phyloP scores from a whole-genome alignment of 2,329 filamentous ascomycete species.

The Trematosphaeria pertusa region DNA sequence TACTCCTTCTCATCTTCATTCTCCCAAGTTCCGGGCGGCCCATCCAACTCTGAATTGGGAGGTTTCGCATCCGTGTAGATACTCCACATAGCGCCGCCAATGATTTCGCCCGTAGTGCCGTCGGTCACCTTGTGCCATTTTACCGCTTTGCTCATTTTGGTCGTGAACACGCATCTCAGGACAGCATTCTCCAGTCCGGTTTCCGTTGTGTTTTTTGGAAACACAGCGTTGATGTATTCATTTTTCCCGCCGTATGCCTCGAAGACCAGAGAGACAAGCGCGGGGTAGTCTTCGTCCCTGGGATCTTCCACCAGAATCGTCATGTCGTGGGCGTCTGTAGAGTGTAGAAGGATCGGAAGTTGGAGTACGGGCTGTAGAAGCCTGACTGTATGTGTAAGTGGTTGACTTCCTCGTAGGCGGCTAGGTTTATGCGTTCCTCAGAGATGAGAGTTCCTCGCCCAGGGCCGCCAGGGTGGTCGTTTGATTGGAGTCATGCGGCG shows the following conservation, averaged over 20 bases:
- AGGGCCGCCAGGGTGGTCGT: too few species aligned
- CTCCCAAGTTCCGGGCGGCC: conserved; percentile 18
- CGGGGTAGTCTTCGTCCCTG: not conserved
- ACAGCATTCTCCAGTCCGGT: conserved; percentile 8
- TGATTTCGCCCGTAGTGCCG: conserved; percentile 8
- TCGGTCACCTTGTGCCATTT: conserved; percentile 17
- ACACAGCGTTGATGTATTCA: conserved; percentile 17
- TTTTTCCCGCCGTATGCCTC: conserved; percentile 10
- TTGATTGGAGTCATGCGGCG: too few species aligned
- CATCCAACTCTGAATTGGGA: conserved; percentile 6
- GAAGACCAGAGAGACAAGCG: conserved; percentile 9
- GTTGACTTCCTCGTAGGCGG: too few species aligned
- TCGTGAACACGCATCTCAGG: conserved; percentile 5
- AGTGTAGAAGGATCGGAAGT: too few species aligned
- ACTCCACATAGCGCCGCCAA: conserved; percentile 16
- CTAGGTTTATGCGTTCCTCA: too few species aligned
- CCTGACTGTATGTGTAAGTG: too few species aligned
- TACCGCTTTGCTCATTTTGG: conserved; percentile 3
- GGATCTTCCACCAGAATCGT: not conserved
- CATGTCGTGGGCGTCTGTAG: not conserved
- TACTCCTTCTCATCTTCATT: conserved; percentile 16
- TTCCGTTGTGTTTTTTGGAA: conserved; percentile 9
- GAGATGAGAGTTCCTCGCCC: too few species aligned
- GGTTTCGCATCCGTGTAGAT: conserved; percentile 13
- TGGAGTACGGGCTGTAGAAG: too few species aligned